These are phyloP conservation scores for Botrytis byssoidea DNA, from an alignment of 2,329 filamentous ascomycete species.

Conservation along the genomic window DNA sequence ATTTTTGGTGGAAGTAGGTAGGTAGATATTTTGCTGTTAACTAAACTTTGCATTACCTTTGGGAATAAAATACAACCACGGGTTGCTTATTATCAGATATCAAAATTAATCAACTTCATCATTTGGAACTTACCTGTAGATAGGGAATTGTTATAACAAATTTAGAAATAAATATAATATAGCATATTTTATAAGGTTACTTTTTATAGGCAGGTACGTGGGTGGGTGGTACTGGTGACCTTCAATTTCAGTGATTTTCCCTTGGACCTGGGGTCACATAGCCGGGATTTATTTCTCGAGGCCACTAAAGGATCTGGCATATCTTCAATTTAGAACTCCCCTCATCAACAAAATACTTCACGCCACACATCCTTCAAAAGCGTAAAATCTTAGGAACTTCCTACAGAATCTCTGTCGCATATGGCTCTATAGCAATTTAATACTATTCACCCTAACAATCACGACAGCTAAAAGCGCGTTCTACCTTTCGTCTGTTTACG, in stretches of 20 bases:
- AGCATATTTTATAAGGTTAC: background rate
- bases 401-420: background rate
- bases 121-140: background rate
- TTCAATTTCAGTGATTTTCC: background rate
- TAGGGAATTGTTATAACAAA: background rate
- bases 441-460: background rate
- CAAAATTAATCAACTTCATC: background rate
- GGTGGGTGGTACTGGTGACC: background rate
- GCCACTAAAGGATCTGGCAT: constrained; percentile 6
- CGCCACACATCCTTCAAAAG: background rate
- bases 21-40: background rate
- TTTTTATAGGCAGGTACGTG: background rate
- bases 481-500: background rate
- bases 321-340: background rate
- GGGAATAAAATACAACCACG: background rate
- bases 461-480: background rate
- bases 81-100: background rate
- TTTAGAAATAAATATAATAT: too few relatives aligned
- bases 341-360: constrained; percentile 3
- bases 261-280: background rate
- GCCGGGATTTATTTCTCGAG: background rate
- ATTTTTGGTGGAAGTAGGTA: background rate
- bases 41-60: background rate
- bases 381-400: background rate
- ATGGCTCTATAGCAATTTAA: background rate